A percentile compares a stretch with the other conserved stretches of the same genome.
Evolutionary conservation across 192 early-diverging fungal species (phyloP).

Genomic region (Blastocladiella britannica): DNA sequence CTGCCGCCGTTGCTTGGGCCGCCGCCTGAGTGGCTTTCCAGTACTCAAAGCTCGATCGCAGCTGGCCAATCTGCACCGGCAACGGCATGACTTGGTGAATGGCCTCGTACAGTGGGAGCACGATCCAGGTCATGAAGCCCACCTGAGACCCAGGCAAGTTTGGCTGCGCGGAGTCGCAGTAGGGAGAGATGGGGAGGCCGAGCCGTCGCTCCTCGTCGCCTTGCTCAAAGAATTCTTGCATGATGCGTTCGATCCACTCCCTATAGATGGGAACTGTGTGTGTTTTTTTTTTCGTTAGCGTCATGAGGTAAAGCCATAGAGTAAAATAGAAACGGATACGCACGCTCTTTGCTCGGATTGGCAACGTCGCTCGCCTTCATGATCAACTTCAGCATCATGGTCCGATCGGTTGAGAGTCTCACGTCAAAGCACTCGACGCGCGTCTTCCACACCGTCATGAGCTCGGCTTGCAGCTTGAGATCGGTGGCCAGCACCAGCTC

Average conservation of each 20-base stretch:
- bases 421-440: conserved; percentile 8
- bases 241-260: conserved; percentile 25
- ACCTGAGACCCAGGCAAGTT: conserved; percentile 32
- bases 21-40: too few species aligned
- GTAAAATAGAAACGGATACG: neutral
- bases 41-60: neutral
- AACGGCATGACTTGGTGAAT: neutral
- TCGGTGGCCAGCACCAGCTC: conserved; percentile 31
- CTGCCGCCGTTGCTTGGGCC: too few species aligned
- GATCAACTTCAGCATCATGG: conserved; percentile 13
- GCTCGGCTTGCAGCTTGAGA: conserved; percentile 25
- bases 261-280: conserved; percentile 7
- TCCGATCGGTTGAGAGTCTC: too few species aligned
- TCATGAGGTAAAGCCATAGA: too few species aligned
- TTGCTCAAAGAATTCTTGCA: conserved; percentile 17
- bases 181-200: conserved; percentile 34
- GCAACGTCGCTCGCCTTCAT: conserved; percentile 33
- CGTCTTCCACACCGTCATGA: conserved; percentile 25
- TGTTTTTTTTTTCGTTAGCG: too few species aligned
- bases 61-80: neutral
- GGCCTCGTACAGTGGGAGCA: conserved; percentile 19
- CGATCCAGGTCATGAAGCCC: conserved; percentile 32
- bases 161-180: conserved; percentile 25
- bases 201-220: conserved; percentile 13
- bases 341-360: conserved; percentile 20